Evolutionary conservation across 2,329 filamentous ascomycete genomes (phyloP).

Genomic region (Didymella sp.): DNA sequence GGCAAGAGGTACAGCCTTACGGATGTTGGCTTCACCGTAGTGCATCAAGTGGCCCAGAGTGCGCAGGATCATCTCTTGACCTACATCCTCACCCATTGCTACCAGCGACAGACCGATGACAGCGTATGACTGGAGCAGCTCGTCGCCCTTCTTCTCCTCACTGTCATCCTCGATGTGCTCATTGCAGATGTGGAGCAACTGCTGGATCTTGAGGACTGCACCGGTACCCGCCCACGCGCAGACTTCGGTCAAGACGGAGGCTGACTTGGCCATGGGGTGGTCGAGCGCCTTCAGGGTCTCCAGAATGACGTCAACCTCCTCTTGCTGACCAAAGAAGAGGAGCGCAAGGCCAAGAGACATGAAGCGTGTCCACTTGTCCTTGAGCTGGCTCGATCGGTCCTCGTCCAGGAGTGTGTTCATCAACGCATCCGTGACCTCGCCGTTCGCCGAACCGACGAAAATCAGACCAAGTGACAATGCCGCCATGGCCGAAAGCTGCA

Average conservation of each 20-base stretch:
- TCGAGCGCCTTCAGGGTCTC: slow-evolving; percentile 97
- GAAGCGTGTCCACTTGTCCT: slow-evolving; percentile 98
- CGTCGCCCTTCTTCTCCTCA: slow-evolving; percentile 88
- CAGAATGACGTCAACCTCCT: slow-evolving; percentile 97
- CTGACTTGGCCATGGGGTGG: slow-evolving; percentile 96
- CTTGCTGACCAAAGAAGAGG: slow-evolving; percentile 94
- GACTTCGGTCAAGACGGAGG: slow-evolving; percentile 90
- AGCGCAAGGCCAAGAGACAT: slow-evolving; percentile 92
- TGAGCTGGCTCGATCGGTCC: slow-evolving; percentile 86
- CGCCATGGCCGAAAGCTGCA: slow-evolving; percentile 97
- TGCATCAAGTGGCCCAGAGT: slow-evolving; percentile 99
- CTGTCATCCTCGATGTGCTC: slow-evolving; percentile 95
- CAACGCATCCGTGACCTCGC: slow-evolving; percentile 90
- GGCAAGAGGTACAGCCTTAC: slow-evolving; percentile 91
- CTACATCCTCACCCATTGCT: slow-evolving; percentile 97
- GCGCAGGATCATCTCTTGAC: slow-evolving; percentile 97
- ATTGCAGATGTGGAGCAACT: slow-evolving; percentile 96
- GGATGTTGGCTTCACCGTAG: slow-evolving; percentile 96
- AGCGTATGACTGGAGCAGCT: slow-evolving; percentile 93
- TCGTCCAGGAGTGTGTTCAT: slow-evolving; percentile 93
- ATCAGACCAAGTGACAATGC: slow-evolving; percentile 88
- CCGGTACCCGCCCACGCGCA: slow-evolving; percentile 98
- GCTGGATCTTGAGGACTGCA: slow-evolving; percentile 95
- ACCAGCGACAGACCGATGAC: slow-evolving; percentile 93
- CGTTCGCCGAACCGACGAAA: slow-evolving; percentile 90